Conservation (phyloP, 176 grass and related monocot genomes). For the Dendrocalamus sinicus region DNA sequence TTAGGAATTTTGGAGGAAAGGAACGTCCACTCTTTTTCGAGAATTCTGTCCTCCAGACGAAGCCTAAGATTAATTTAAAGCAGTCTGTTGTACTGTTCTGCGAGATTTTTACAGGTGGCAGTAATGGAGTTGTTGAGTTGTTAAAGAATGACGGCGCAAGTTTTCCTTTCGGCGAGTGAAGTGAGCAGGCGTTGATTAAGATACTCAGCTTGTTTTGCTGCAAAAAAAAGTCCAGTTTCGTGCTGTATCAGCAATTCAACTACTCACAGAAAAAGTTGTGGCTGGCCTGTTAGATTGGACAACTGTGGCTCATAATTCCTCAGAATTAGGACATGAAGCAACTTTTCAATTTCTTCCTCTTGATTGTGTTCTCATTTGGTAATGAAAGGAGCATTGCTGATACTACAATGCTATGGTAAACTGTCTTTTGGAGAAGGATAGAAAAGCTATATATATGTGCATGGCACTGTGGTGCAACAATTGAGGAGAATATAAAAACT, state of each 20-base stretch:
- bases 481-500: no score
- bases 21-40: neutral
- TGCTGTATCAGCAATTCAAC: conserved; percentile 20
- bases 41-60: neutral
- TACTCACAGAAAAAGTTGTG: neutral
- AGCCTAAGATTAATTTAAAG: neutral
- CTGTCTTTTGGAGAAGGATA: neutral
- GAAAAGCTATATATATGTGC: no score
- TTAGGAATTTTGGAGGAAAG: neutral
- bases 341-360: neutral
- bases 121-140: neutral
- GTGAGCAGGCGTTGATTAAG: conserved; percentile 31
- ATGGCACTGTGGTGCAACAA: no score
- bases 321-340: neutral
- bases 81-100: neutral
- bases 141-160: conserved; percentile 26
- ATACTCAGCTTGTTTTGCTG: neutral
- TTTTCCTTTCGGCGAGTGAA: conserved; percentile 22
- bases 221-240: conserved; percentile 24
- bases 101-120: neutral
- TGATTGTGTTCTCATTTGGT: neutral
- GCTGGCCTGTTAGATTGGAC: conserved; percentile 34
- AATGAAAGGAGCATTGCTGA: neutral
- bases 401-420: neutral
- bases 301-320: conserved; percentile 31